These are phyloP conservation scores for Fusarium succisae DNA, from an alignment of 2,329 filamentous ascomycete genomes.

Conservation along the genomic window DNA sequence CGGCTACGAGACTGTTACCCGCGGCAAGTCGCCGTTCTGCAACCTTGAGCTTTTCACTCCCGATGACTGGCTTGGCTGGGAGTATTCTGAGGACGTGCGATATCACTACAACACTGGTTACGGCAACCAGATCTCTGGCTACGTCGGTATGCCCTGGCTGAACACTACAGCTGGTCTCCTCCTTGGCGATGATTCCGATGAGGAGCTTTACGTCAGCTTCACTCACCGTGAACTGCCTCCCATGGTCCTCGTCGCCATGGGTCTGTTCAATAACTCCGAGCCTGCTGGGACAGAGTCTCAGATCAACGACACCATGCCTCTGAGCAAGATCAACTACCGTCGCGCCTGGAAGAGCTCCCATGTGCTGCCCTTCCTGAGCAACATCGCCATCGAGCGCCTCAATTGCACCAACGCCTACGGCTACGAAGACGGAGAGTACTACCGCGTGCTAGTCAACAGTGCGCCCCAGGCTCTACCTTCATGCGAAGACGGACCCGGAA, in stretches of 20 bases:
- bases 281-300: constrained; percentile 57
- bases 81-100: constrained; percentile 71
- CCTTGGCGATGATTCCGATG: constrained; percentile 47
- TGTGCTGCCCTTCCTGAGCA: constrained; percentile 71
- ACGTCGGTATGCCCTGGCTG: constrained; percentile 72
- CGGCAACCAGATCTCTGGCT: constrained; percentile 65
- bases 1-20: constrained; percentile 72
- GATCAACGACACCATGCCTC: constrained; percentile 72
- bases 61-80: constrained; percentile 73
- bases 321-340: constrained; percentile 68
- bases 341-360: constrained; percentile 71
- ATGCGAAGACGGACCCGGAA: constrained; percentile 34
- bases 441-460: constrained; percentile 39
- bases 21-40: constrained; percentile 69
- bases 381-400: constrained; percentile 73
- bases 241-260: constrained; percentile 72
- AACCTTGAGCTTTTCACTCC: constrained; percentile 66
- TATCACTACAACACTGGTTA: constrained; percentile 75
- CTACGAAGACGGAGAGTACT: constrained; percentile 45
- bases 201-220: constrained; percentile 74
- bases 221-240: constrained; percentile 76
- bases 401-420: constrained; percentile 66
- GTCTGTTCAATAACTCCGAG: constrained; percentile 74
- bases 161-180: constrained; percentile 67
- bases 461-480: constrained; percentile 29